phyloP scores from a whole-genome alignment of 2,329 filamentous ascomycete genomes.

The Venturiaceae sp. region DNA sequence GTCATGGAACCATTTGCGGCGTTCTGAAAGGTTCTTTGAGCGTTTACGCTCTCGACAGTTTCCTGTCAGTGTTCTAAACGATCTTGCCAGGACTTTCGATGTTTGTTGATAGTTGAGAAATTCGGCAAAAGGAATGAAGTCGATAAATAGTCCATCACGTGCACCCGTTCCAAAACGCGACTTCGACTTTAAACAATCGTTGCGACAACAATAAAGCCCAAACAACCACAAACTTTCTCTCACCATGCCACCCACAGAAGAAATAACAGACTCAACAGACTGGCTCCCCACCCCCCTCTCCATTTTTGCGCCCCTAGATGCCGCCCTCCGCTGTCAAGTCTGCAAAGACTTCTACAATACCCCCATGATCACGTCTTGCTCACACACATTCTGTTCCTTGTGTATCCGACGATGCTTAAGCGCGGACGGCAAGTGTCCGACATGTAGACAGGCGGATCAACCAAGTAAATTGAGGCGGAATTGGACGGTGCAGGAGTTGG shows the following conservation, averaged over 20 bases:
- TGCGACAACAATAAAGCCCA: not conserved
- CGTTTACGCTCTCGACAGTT: no score
- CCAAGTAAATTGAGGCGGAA: conserved; percentile 79
- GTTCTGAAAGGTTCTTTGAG: no score
- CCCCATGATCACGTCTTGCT: conserved; percentile 90
- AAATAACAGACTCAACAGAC: conserved; percentile 70
- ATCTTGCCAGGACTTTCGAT: not conserved
- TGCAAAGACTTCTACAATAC: conserved; percentile 97
- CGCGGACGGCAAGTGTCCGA: conserved; percentile 76
- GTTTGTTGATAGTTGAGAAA: not conserved
- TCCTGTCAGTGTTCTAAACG: no score
- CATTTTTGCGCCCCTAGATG: conserved; percentile 62
- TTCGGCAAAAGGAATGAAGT: not conserved
- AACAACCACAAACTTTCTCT: not conserved
- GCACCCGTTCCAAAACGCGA: no score
- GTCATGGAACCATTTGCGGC: no score
- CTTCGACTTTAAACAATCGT: no score
- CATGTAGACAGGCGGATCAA: conserved; percentile 71
- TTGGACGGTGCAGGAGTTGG: conserved; percentile 74
- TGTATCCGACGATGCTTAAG: conserved; percentile 85
- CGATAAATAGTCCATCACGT: no score
- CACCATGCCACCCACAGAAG: not conserved
- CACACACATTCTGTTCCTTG: conserved; percentile 91
- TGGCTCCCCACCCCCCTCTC: conserved; percentile 65
- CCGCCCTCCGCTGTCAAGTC: conserved; percentile 83